Evolutionary conservation across 768 basidiomycete genomes (phyloP).

Genomic region (Trametes elegans): DNA sequence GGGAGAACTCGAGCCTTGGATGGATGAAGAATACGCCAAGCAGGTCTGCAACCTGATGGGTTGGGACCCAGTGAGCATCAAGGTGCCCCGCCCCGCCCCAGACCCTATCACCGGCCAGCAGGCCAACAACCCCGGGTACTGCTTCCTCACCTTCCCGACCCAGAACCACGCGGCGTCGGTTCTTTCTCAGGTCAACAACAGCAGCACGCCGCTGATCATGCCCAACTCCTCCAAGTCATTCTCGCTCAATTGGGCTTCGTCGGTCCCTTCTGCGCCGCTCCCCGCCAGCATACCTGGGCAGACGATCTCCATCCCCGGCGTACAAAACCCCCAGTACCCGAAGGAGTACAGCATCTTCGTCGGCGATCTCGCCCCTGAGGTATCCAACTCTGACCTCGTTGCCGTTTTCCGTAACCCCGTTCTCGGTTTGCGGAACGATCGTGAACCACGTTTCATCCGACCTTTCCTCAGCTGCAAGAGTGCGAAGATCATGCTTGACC

Average conservation of each 20-base stretch:
- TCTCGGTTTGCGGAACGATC: constrained; percentile 78
- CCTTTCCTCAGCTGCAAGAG: constrained; percentile 93
- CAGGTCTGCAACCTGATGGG: constrained; percentile 85
- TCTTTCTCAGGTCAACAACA: constrained; percentile 60
- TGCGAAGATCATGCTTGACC: constrained; percentile 94
- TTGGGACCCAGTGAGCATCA: constrained; percentile 77
- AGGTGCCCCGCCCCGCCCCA: constrained; percentile 62
- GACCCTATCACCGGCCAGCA: constrained; percentile 60
- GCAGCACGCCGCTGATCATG: constrained; percentile 58
- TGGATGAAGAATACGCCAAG: constrained; percentile 94
- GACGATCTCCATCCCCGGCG: constrained; percentile 31
- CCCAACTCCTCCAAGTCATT: constrained; percentile 85
- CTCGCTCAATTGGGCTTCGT: constrained; percentile 73
- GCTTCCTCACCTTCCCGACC: constrained; percentile 82
- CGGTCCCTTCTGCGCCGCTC: constrained; percentile 37
- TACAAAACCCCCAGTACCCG: constrained; percentile 55
- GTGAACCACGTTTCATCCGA: constrained; percentile 84
- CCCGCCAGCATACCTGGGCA: constrained; percentile 34
- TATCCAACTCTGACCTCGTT: constrained; percentile 93
- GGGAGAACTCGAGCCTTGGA: constrained; percentile 91
- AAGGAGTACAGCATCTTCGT: constrained; percentile 95
- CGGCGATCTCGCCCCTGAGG: constrained; percentile 89
- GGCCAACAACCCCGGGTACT: constrained; percentile 84
- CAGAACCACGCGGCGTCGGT: constrained; percentile 67
- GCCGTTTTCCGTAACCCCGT: constrained; percentile 90